phyloP scores from a whole-genome alignment of 2,329 filamentous ascomycete genomes.

The Aspergillus viridinutans region DNA sequence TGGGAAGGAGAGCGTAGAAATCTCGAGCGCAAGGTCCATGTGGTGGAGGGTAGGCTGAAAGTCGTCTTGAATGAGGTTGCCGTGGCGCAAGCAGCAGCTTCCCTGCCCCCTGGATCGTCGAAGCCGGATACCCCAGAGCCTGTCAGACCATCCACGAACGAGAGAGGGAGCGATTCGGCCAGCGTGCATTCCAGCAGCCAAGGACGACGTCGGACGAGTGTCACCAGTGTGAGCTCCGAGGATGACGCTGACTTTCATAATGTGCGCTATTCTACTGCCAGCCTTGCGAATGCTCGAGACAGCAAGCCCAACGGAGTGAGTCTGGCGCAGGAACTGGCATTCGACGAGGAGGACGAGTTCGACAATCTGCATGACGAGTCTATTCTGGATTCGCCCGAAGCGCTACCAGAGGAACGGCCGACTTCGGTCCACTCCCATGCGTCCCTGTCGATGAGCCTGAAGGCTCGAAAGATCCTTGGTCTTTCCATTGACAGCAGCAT shows the following conservation, averaged over 20 bases:
- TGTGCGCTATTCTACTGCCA: constrained; percentile 69
- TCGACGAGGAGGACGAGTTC: constrained; percentile 69
- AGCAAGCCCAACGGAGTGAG: constrained; percentile 64
- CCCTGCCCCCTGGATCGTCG: constrained; percentile 27
- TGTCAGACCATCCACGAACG: constrained; percentile 54
- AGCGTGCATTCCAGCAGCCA: constrained; percentile 70
- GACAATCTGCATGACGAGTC: constrained; percentile 66
- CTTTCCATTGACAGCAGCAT: constrained; percentile 35
- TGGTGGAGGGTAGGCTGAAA: constrained; percentile 84
- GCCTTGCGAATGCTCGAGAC: constrained; percentile 50
- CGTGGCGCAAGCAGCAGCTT: constrained; percentile 33
- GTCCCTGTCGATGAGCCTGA: constrained; percentile 34
- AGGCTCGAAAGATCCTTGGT: constrained; percentile 45
- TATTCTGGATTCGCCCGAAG: constrained; percentile 50
- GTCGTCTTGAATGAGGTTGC: constrained; percentile 78
- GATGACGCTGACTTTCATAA: constrained; percentile 47
- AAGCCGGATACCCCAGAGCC: constrained; percentile 61
- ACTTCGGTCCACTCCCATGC: constrained; percentile 37
- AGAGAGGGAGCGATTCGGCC: constrained; percentile 60
- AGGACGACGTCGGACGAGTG: constrained; percentile 55
- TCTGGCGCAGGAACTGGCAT: constrained; percentile 84
- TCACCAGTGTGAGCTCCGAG: constrained; percentile 49
- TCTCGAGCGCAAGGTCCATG: constrained; percentile 78
- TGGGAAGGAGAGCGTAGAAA: constrained; percentile 83
- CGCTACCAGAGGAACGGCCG: constrained; percentile 42